phyloP scores from a whole-genome alignment of 2,329 filamentous ascomycete genomes.

The Annulohypoxylon truncatum region DNA sequence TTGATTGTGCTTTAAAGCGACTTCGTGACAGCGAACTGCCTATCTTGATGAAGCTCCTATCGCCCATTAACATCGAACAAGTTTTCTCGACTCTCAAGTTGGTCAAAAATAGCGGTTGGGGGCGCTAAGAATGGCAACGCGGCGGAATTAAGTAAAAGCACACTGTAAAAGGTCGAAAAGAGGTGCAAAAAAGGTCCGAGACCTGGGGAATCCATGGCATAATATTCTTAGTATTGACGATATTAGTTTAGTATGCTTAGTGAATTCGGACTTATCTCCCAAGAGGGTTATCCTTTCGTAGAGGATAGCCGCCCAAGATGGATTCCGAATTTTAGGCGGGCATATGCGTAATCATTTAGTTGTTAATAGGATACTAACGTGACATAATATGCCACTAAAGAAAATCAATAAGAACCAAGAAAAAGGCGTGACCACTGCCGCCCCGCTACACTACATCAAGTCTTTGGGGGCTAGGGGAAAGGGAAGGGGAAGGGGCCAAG shows the following conservation, averaged over 20 bases:
- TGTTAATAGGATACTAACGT: constrained; percentile 5
- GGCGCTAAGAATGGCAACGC: not conserved
- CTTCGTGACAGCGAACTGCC: not conserved
- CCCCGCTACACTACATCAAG: not conserved
- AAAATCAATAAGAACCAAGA: not conserved
- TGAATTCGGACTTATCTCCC: constrained; percentile 17
- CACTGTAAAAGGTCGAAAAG: not conserved
- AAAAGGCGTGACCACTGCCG: not conserved
- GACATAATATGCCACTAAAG: not conserved
- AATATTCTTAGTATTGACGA: not conserved
- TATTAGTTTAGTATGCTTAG: not conserved
- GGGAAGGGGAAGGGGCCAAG: constrained; percentile 1
- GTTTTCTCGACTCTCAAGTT: not conserved
- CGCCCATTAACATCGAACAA: not conserved
- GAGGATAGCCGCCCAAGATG: not conserved
- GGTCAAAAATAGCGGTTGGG: not conserved
- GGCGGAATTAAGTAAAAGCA: not conserved
- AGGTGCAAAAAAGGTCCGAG: not conserved
- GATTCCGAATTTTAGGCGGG: not conserved
- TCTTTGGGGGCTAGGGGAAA: not conserved
- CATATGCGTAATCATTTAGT: constrained; percentile 1
- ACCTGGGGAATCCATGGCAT: constrained; percentile 10
- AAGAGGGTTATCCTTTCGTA: constrained; percentile 24
- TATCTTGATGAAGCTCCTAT: not conserved
- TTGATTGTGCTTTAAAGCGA: no score